Base-by-base conservation (phyloP, 2,329 filamentous ascomycete species). In the Pezicula rhizophila region DNA sequence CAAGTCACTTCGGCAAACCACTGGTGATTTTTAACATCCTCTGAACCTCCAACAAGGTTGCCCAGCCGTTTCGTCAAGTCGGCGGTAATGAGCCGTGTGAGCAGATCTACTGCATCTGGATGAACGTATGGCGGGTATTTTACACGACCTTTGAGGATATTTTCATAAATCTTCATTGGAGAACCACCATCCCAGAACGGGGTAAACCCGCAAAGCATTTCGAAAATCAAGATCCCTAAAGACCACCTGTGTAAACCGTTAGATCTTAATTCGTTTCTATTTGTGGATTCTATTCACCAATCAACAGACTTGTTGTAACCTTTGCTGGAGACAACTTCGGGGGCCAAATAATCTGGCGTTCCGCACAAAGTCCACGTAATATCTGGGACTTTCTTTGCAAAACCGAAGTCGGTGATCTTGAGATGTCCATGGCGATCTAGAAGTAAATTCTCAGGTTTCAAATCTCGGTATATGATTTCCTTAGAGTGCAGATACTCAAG, bases 271-370 rank as follows among this genome's bases (percentile, higher is more conserved):
- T 11, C 46, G n/a, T 20, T 20, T 31, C 33, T 18, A 31, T 58
- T 42, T 49, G 33, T 48, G 51, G 42, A 39, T 35, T 49, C 49
- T 41, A 72, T 87, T 73, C 73, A 96, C 93, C 93, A 99, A 67
- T 99, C 93, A 15, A 99, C 93, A 37, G 92, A 96, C 69, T 97
- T 99, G 75, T 99, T 99, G 76, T 99, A 99, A 46, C 93, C 93
- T 72, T 97, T 97, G 68, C 92, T 96, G 52, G 90, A 91, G n/a
- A 99, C 93, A 12, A 99, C 93, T 71, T 99, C 93, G 0, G 93
- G 93, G 1, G 93, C 93, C 33, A 99, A 80, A 66, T 99, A 99
- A 70, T 99, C 93, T 6, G 93, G 93, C 11, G 93, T 99, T 52
- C 93, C 93, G 66, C 93, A 99, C 38, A 99, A 78, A 23, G 93